Evolutionary conservation across 2,329 filamentous ascomycete genomes (phyloP), one percentile per base, ranked within the genome.

Genomic region (Ustulina deusta): DNA sequence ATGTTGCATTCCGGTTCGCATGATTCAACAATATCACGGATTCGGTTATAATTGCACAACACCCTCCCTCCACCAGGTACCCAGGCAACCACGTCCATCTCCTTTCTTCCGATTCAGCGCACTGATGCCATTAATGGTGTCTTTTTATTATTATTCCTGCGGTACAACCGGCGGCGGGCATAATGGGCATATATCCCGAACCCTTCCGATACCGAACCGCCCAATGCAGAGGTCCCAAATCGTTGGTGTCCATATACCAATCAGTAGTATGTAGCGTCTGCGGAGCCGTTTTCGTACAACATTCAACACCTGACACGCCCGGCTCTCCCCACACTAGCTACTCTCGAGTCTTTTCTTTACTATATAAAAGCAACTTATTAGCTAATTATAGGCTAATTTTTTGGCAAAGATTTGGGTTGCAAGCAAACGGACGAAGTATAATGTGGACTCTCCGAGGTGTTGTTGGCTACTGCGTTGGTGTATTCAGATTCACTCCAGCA

Each of bases 151-250:
- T 51, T 40, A 46, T 46, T 52, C 52, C 36, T 59, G 20, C 29
- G 51, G 46, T 59, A 32, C 48, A 42, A 42, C 56, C 36, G 27
- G 22, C 27, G 13, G 20, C 56, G 29, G 29, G 56, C 48, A 54
- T 9, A 61, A 36, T 40, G 22, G 32, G 34, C 13, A 34, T 32
- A 11, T 36, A 42, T 46, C 22, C 29, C 25, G 38, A 20, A 15
- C n/a, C 27, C 46, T 60, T 63, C 60, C 55, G 59, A 63, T 61
- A 63, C 38, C 54, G 54, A 66, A 48, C 64, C 46, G 55, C 59
- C 34, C 42, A 49, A 34, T 29, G 55, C 54, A 49, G 34, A 51
- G 34, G n/a, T 49, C 22, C 49, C 2, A 25, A 27, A 58, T 44
- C 27, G 44, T 52, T 27, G 10, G 13, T 52, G 44, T 46, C 46